Percentiles rank a stretch among this genome's conserved stretches.
Conservation (phyloP, 805 yeast species). For the Alloascoidea africana region DNA sequence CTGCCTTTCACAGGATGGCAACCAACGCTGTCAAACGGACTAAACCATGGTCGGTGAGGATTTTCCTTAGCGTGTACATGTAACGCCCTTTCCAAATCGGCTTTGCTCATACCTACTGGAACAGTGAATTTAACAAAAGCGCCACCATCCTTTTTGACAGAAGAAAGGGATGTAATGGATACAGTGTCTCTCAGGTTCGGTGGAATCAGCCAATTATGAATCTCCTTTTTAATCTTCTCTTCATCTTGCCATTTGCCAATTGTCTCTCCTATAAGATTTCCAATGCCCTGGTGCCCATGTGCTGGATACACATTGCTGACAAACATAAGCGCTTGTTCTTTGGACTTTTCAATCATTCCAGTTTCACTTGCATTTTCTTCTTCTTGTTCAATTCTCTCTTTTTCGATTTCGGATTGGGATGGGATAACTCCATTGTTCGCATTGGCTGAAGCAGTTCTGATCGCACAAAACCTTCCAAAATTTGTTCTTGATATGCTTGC, state of each 20-base stretch:
- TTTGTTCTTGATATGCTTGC: too few species aligned
- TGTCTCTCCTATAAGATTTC: too few species aligned
- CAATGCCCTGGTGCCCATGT: too few species aligned
- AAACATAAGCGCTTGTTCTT: constrained; percentile 24
- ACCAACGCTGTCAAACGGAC: constrained; percentile 32
- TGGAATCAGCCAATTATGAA: constrained; percentile 12
- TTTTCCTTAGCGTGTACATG: constrained; percentile 21
- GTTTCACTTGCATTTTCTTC: constrained; percentile 9
- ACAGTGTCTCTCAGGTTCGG: constrained; percentile 12
- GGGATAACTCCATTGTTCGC: too few species aligned
- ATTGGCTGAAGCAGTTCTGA: too few species aligned
- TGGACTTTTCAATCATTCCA: constrained; percentile 11
- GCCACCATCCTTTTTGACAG: constrained; percentile 80
- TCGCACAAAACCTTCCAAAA: too few species aligned
- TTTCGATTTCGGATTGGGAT: constrained; percentile 2
- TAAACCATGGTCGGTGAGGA: constrained; percentile 16
- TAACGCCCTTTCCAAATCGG: constrained; percentile 38
- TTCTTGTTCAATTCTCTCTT: constrained; percentile 5
- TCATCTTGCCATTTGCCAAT: constrained; percentile 3
- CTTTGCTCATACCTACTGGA: constrained; percentile 32
- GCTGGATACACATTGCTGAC: constrained; percentile 39
- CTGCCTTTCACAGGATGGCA: constrained; percentile 72
- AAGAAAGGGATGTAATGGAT: constrained; percentile 42
- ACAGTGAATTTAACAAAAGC: constrained; percentile 71
- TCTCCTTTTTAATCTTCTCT: constrained; percentile 7